phyloP scores from a whole-genome alignment of 148 eudicot genomes.

The Camellia sinensis region DNA sequence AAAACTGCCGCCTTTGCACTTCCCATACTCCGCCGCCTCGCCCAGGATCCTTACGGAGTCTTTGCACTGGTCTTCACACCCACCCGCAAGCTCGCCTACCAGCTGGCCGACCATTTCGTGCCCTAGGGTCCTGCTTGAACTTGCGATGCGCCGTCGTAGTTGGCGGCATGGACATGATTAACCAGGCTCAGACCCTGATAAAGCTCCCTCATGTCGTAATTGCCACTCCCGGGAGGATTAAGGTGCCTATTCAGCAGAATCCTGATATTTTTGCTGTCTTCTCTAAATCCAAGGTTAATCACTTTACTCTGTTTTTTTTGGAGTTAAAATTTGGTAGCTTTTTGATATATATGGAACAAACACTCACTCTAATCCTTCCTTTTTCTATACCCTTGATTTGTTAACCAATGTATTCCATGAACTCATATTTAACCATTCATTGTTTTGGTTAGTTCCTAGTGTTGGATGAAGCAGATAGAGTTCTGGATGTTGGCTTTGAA shows the following conservation, averaged over 20 bases:
- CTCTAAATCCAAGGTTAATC: slow-evolving; percentile 65
- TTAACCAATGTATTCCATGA: not conserved
- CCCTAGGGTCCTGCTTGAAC: slow-evolving; percentile 72
- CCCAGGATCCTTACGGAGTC: slow-evolving; percentile 77
- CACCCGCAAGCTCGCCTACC: slow-evolving; percentile 85
- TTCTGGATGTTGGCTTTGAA: slow-evolving; percentile 83
- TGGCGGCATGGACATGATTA: slow-evolving; percentile 84
- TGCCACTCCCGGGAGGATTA: slow-evolving; percentile 91
- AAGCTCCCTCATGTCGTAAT: slow-evolving; percentile 78
- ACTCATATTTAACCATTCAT: slow-evolving; percentile 5
- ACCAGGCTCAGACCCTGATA: slow-evolving; percentile 58
- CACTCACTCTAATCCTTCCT: not conserved
- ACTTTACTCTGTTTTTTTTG: not conserved
- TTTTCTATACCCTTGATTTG: not conserved
- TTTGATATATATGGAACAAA: too few relatives aligned
- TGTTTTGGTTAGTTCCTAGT: slow-evolving; percentile 78
- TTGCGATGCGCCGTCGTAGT: slow-evolving; percentile 66
- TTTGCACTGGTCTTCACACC: slow-evolving; percentile 81
- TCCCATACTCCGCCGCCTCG: slow-evolving; percentile 66
- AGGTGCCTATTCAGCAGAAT: slow-evolving; percentile 62
- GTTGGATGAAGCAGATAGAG: slow-evolving; percentile 97
- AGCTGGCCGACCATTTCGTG: slow-evolving; percentile 90
- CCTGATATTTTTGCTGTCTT: slow-evolving; percentile 76
- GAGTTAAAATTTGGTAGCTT: not conserved
- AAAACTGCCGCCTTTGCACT: slow-evolving; percentile 93